Evolutionary conservation across 768 basidiomycete genomes (phyloP).

Genomic region (Macrolepiota albuminosa): DNA sequence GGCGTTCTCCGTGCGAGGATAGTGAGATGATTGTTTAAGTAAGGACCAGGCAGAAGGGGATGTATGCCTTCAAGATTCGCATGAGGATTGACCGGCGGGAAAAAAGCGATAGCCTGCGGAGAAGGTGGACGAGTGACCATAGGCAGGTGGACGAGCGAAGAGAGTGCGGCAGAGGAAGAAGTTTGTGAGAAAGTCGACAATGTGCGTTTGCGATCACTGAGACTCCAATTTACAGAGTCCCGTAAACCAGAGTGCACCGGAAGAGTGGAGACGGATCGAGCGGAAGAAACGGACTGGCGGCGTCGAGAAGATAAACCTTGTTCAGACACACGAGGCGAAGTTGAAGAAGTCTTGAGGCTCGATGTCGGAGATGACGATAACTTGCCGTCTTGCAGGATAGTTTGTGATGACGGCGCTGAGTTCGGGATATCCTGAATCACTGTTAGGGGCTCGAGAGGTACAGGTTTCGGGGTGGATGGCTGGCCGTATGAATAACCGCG

Average conservation of each 20-base stretch:
- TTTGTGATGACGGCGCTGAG: constrained; percentile 34
- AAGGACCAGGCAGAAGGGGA: constrained; percentile 67
- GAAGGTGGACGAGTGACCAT: constrained; percentile 39
- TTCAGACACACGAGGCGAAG: constrained; percentile 21
- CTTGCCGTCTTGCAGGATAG: constrained; percentile 17
- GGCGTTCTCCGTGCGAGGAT: constrained; percentile 62
- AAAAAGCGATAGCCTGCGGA: constrained; percentile 51
- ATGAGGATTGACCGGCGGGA: constrained; percentile 57
- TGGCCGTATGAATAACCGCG: constrained; percentile 66
- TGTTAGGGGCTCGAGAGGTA: constrained; percentile 56
- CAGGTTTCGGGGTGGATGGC: constrained; percentile 41
- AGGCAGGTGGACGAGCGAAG: constrained; percentile 53
- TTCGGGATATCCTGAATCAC: constrained; percentile 47
- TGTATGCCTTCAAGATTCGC: constrained; percentile 58
- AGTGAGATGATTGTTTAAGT: constrained; percentile 66
- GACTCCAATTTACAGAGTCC: constrained; percentile 20
- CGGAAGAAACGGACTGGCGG: constrained; percentile 46
- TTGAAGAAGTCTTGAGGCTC: constrained; percentile 23
- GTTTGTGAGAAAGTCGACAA: constrained; percentile 52
- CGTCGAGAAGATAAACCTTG: constrained; percentile 31
- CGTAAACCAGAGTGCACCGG: constrained; percentile 36
- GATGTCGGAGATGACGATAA: constrained; percentile 30
- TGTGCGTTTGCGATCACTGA: constrained; percentile 46
- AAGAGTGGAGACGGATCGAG: constrained; percentile 55
- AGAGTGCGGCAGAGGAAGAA: constrained; percentile 51